phyloP scores from a whole-genome alignment of 371 early-diverging fungal species.

The Polyrhizophydium stewartii region DNA sequence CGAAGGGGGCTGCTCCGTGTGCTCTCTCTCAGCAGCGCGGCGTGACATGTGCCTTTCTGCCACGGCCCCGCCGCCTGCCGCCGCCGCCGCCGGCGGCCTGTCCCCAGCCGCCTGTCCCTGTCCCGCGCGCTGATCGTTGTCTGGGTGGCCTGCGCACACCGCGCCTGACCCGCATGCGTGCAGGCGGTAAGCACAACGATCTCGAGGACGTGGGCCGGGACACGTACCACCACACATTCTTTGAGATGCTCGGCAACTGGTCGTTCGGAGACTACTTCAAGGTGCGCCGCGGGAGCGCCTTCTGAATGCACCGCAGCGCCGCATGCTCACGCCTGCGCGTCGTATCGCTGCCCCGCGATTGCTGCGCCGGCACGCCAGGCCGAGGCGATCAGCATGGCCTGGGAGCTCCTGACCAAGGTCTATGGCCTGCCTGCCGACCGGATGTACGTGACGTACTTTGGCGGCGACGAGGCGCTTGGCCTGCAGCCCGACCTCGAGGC shows the following conservation, averaged over 20 bases:
- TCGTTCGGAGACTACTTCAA: constrained; percentile 99
- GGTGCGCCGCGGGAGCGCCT: constrained; percentile 32
- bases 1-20: too few relatives aligned
- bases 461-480: constrained; percentile 82
- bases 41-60: too few relatives aligned
- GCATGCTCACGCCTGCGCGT: background rate
- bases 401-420: constrained; percentile 93
- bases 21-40: too few relatives aligned
- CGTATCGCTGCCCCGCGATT: background rate
- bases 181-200: constrained; percentile 99
- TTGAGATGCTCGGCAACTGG: constrained; percentile 99
- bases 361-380: constrained; percentile 47
- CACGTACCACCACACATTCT: constrained; percentile 99
- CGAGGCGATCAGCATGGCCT: constrained; percentile 90
- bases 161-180: too few relatives aligned
- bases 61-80: too few relatives aligned
- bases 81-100: too few relatives aligned
- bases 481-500: constrained; percentile 91
- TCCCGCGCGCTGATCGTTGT: background rate
- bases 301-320: background rate
- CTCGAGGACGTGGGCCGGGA: constrained; percentile 99
- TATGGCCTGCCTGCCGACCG: constrained; percentile 82
- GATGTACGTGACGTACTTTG: constrained; percentile 98
- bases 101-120: background rate
- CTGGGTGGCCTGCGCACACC: background rate